Percentiles rank a stretch among this genome's conserved stretches.
Evolutionary conservation across 176 grass and related monocot genomes (phyloP).

Genomic region (Ananas comosus): DNA sequence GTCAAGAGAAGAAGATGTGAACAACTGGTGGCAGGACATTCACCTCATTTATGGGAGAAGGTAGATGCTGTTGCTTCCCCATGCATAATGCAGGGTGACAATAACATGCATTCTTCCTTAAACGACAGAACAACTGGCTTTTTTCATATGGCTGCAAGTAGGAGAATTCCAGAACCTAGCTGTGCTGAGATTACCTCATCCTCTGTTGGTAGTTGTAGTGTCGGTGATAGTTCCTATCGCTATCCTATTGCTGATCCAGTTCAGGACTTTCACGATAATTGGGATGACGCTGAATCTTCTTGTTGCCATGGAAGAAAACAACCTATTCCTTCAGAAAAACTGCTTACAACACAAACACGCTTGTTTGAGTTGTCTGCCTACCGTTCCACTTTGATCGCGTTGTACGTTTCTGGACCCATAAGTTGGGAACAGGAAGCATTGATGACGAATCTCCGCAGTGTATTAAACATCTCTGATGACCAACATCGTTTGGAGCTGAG

Average conservation of each 20-base stretch:
- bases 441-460: slow-evolving; percentile 81
- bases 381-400: slow-evolving; percentile 63
- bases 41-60: slow-evolving; percentile 42
- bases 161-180: slow-evolving; percentile 17
- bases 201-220: slow-evolving; percentile 83
- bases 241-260: not conserved
- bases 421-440: slow-evolving; percentile 95
- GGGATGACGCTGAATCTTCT: slow-evolving; percentile 47
- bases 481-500: slow-evolving; percentile 79
- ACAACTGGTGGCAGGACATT: slow-evolving; percentile 24
- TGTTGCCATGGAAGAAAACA: slow-evolving; percentile 39
- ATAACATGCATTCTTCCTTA: slow-evolving; percentile 38
- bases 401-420: slow-evolving; percentile 79
- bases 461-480: slow-evolving; percentile 86
- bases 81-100: slow-evolving; percentile 33
- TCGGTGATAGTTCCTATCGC: slow-evolving; percentile 30
- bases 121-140: slow-evolving; percentile 30
- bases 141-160: slow-evolving; percentile 17
- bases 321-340: slow-evolving; percentile 26
- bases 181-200: slow-evolving; percentile 51
- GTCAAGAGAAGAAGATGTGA: not conserved
- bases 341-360: slow-evolving; percentile 40
- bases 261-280: slow-evolving; percentile 33
- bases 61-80: slow-evolving; percentile 58
- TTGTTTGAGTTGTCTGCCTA: slow-evolving; percentile 85